phyloP scores from a whole-genome alignment of 495 filamentous ascomycete species.

The Annulohypoxylon bovei region DNA sequence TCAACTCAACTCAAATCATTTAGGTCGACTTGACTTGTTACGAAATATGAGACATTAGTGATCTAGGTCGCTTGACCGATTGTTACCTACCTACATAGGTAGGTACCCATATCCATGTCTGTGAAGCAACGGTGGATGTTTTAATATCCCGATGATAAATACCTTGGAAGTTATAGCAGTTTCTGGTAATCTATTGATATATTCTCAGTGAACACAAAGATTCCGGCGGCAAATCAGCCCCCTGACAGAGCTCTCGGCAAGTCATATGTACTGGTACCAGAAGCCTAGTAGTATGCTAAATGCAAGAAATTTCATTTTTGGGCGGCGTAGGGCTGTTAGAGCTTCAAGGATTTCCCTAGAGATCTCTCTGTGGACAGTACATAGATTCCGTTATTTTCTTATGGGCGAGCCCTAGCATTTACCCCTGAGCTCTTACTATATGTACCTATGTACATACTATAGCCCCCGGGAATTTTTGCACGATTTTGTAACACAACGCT shows the following conservation, averaged over 20 bases:
- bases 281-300: not conserved
- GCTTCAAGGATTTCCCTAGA: not conserved
- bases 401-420: not conserved
- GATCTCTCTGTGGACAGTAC: not conserved
- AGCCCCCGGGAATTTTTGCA: not conserved
- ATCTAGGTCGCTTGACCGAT: not conserved
- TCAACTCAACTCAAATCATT: not conserved
- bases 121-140: not conserved
- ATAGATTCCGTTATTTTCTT: not conserved
- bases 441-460: too few relatives aligned
- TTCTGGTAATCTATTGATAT: too few relatives aligned
- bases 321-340: too few relatives aligned
- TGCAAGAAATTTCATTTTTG: not conserved
- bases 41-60: not conserved
- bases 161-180: too few relatives aligned
- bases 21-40: not conserved
- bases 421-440: not conserved
- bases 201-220: not conserved
- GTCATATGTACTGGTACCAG: not conserved
- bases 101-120: not conserved
- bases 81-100: not conserved
- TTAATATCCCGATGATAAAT: too few relatives aligned
- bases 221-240: not conserved
- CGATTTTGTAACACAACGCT: not conserved
- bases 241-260: not conserved